A percentile compares a stretch with the other conserved stretches of the same genome.
Conservation (phyloP, 345 rosid genomes). For the Gossypium mustelinum region DNA sequence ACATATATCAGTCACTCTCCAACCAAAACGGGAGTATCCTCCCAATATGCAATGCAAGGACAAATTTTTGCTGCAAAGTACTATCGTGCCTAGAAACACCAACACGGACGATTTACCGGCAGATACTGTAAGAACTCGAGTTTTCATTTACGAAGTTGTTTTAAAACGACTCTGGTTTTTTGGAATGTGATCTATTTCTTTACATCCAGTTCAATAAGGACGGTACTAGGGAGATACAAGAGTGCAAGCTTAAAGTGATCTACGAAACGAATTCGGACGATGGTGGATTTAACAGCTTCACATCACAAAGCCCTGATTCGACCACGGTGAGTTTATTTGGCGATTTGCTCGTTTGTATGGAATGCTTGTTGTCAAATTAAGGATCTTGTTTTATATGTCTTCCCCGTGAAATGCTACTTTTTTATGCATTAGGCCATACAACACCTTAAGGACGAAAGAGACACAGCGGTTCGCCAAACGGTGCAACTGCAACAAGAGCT, state of each 20-base stretch:
- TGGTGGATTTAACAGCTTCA: conserved; percentile 40
- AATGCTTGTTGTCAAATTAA: no score
- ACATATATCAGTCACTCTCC: conserved; percentile 66
- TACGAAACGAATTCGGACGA: conserved; percentile 54
- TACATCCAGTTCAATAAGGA: conserved; percentile 69
- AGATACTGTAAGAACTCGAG: conserved; percentile 57
- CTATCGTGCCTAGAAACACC: conserved; percentile 61
- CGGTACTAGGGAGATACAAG: conserved; percentile 61
- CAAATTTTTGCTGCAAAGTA: conserved; percentile 92
- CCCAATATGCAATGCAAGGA: conserved; percentile 94
- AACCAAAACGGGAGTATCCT: conserved; percentile 78
- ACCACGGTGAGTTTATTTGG: conserved; percentile 50
- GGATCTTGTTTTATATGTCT: no score
- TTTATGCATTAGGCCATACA: conserved; percentile 46
- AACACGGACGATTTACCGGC: conserved; percentile 85
- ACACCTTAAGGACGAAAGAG: conserved; percentile 75
- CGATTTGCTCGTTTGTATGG: neutral
- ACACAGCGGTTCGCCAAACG: conserved; percentile 67
- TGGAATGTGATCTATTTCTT: conserved; percentile 12
- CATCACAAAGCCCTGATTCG: conserved; percentile 41
- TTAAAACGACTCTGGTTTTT: neutral
- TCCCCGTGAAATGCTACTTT: no score
- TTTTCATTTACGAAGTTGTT: neutral
- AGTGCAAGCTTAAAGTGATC: conserved; percentile 78
- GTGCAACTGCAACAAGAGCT: conserved; percentile 76